A percentile compares a stretch with the other conserved stretches of the same genome.
phyloP scores from a whole-genome alignment of 2,329 filamentous ascomycete species.

The Microsporum canis region DNA sequence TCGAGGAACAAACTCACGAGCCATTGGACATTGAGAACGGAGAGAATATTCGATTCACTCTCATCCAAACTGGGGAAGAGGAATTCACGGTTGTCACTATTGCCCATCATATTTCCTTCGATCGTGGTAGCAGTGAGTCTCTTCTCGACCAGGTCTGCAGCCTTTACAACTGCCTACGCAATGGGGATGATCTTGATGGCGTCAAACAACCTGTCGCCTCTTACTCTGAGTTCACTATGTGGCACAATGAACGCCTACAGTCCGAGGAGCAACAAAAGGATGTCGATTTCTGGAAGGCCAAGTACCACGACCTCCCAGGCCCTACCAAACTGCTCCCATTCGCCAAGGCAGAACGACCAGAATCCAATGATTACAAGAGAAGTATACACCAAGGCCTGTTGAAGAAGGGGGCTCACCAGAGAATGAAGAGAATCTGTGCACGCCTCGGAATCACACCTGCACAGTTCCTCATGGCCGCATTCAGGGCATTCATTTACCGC shows the following conservation, averaged over 20 bases:
- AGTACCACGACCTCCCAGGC: constrained; percentile 10
- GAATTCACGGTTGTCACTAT: constrained; percentile 15
- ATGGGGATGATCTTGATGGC: constrained; percentile 10
- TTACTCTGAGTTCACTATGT: constrained; percentile 19
- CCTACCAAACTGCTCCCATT: constrained; percentile 14
- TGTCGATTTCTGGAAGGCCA: constrained; percentile 14
- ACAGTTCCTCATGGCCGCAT: constrained; percentile 17
- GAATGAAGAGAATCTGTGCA: constrained; percentile 21
- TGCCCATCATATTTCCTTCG: constrained; percentile 18
- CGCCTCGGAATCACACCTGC: constrained; percentile 17
- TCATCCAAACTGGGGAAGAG: constrained; percentile 15
- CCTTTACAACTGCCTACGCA: constrained; percentile 17
- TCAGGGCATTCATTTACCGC: constrained; percentile 17
- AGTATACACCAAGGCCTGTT: constrained; percentile 13
- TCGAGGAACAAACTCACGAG: constrained; percentile 7
- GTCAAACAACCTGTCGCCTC: constrained; percentile 13
- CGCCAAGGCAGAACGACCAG: constrained; percentile 10
- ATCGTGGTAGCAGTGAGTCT: constrained; percentile 16
- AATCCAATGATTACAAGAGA: constrained; percentile 11
- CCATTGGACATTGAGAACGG: constrained; percentile 17
- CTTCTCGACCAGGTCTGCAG: constrained; percentile 15
- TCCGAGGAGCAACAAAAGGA: constrained; percentile 12
- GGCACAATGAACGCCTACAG: constrained; percentile 17
- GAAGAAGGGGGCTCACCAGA: constrained; percentile 13
- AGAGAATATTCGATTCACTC: constrained; percentile 15